Conservation (phyloP, 2,329 filamentous ascomycete genomes). For the Microsporum ferrugineum region DNA sequence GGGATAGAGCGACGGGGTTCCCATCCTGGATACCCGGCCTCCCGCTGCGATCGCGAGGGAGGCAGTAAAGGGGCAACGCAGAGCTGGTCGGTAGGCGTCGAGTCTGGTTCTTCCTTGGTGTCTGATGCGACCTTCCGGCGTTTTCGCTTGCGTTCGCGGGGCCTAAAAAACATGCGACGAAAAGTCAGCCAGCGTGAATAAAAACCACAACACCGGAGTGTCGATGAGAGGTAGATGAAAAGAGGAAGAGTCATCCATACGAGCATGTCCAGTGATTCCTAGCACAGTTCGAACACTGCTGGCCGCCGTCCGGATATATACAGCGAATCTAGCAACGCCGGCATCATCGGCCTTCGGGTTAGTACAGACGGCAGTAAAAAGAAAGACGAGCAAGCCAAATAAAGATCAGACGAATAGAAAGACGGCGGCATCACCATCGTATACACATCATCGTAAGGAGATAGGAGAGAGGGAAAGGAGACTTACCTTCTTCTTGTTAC, state of each 20-base stretch:
- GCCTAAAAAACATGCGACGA: constrained; percentile 8
- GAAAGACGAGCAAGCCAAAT: not conserved
- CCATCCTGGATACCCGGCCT: constrained; percentile 8
- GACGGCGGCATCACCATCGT: not conserved
- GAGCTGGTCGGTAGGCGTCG: not conserved
- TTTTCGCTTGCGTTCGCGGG: constrained; percentile 16
- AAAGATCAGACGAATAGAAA: not conserved
- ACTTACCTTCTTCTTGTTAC: constrained; percentile 23
- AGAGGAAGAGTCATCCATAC: constrained; percentile 11
- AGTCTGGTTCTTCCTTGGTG: constrained; percentile 3
- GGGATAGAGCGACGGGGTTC: constrained; percentile 9
- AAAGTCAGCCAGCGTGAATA: not conserved
- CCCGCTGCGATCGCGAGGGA: constrained; percentile 9
- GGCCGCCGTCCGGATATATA: constrained; percentile 17
- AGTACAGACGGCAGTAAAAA: not conserved
- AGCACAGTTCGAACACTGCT: constrained; percentile 19
- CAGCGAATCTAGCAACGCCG: constrained; percentile 19
- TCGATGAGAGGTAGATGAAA: not conserved
- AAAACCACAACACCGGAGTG: not conserved
- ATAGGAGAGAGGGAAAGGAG: not conserved
- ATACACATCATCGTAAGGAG: not conserved
- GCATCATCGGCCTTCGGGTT: not conserved
- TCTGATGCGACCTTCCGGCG: constrained; percentile 11
- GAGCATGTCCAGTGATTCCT: constrained; percentile 22
- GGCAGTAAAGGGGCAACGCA: constrained; percentile 9